Evolutionary conservation across 805 yeast genomes (phyloP).

Genomic region (Nakazawaea ambrosiae): DNA sequence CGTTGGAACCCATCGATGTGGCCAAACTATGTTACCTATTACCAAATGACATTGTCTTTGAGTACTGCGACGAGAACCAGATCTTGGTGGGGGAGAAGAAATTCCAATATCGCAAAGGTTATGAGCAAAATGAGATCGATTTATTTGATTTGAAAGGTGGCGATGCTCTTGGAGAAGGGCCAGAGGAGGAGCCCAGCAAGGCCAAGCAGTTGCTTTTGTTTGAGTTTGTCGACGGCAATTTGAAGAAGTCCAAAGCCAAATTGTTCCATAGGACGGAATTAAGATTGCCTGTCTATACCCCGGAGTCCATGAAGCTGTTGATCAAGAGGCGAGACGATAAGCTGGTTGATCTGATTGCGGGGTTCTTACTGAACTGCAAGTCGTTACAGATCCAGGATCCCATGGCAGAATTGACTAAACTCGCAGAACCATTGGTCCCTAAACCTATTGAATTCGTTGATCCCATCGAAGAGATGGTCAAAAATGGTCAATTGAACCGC

Average conservation of each 20-base stretch:
- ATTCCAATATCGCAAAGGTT: constrained; percentile 39
- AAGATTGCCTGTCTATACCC: constrained; percentile 41
- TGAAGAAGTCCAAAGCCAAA: constrained; percentile 41
- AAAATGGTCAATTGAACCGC: constrained; percentile 14
- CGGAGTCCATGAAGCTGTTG: constrained; percentile 52
- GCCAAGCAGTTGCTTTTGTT: constrained; percentile 57
- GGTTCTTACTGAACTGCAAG: constrained; percentile 28
- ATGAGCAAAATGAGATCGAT: constrained; percentile 48
- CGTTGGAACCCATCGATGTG: constrained; percentile 44
- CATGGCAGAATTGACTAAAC: constrained; percentile 27
- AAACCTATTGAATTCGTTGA: constrained; percentile 42
- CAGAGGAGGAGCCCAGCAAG: constrained; percentile 19
- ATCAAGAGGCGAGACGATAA: constrained; percentile 50
- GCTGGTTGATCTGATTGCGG: constrained; percentile 35
- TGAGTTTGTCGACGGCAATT: constrained; percentile 67
- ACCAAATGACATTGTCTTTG: constrained; percentile 65
- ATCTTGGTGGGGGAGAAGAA: constrained; percentile 38
- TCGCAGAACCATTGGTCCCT: constrained; percentile 38
- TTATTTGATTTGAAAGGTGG: constrained; percentile 38
- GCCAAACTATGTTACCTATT: constrained; percentile 55
- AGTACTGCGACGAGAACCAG: constrained; percentile 74
- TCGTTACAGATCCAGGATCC: constrained; percentile 30
- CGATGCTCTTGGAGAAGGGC: constrained; percentile 21
- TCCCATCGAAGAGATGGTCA: constrained; percentile 54
- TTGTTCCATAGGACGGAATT: constrained; percentile 35